Conservation (phyloP, 768 basidiomycete species). For the Hebeloma cylindrosporum region DNA sequence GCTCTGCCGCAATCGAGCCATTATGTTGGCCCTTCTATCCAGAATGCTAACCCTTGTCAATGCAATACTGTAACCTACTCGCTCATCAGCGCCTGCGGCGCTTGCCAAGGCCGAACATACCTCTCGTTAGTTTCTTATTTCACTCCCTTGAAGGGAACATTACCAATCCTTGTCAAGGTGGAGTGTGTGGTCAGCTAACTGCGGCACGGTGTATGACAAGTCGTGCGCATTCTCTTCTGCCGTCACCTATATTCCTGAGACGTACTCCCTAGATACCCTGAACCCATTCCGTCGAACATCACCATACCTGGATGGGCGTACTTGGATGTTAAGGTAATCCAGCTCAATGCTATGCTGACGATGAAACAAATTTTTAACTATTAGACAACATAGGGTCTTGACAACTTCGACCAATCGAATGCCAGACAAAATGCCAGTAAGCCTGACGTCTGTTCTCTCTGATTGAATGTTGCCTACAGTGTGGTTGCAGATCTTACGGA, state of each 20-base stretch:
- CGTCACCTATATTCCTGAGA: neutral
- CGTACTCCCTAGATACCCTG: slow-evolving; percentile 45
- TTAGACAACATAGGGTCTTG: slow-evolving; percentile 26
- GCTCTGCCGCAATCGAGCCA: slow-evolving; percentile 29
- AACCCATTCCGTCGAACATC: slow-evolving; percentile 46
- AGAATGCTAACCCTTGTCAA: slow-evolving; percentile 42
- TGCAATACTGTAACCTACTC: slow-evolving; percentile 60
- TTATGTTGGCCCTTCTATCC: slow-evolving; percentile 42
- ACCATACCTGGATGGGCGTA: slow-evolving; percentile 66
- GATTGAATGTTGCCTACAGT: slow-evolving; percentile 1
- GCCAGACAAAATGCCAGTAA: slow-evolving; percentile 39
- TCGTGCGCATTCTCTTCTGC: slow-evolving; percentile 18
- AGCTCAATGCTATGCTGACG: no score
- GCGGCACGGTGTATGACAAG: slow-evolving; percentile 35
- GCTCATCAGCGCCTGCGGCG: slow-evolving; percentile 55
- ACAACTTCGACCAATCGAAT: slow-evolving; percentile 39
- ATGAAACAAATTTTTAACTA: neutral
- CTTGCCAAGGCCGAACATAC: slow-evolving; percentile 49
- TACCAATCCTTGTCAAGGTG: slow-evolving; percentile 37
- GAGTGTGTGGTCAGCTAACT: slow-evolving; percentile 51
- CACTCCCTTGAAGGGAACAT: neutral
- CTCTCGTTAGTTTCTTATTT: slow-evolving; percentile 19
- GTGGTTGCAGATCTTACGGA: slow-evolving; percentile 38
- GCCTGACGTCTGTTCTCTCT: slow-evolving; percentile 5
- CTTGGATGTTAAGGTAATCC: slow-evolving; percentile 47